These are phyloP conservation scores for Ganoderma resinaceum DNA, from an alignment of 1,284 basidiomycete genomes.

Conservation along the genomic window DNA sequence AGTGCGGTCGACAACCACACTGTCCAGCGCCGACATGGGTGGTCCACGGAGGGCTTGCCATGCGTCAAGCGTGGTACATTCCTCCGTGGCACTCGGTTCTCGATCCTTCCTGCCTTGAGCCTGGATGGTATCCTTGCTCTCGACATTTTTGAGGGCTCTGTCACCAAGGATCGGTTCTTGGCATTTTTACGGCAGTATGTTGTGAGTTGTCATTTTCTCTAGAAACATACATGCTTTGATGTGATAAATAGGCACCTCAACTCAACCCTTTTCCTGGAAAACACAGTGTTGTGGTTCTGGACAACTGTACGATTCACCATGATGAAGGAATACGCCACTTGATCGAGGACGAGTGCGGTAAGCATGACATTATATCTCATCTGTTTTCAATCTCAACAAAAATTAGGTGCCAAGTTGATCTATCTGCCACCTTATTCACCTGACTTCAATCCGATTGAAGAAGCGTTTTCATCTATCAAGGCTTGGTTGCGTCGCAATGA, in stretches of 20 bases:
- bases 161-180: neutral
- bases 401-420: neutral
- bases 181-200: neutral
- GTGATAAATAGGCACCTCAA: neutral
- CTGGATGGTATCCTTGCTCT: neutral
- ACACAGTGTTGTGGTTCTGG: neutral
- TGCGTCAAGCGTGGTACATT: neutral
- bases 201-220: neutral
- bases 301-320: neutral
- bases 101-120: neutral
- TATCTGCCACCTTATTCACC: neutral
- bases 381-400: too few relatives aligned
- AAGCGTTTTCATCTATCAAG: neutral
- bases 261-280: neutral
- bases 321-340: neutral
- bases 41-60: neutral
- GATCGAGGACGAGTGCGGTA: neutral
- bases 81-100: neutral
- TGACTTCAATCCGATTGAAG: neutral
- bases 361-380: too few relatives aligned
- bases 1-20: neutral
- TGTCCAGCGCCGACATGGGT: neutral
- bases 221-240: too few relatives aligned
- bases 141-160: neutral
- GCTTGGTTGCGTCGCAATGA: neutral